A percentile compares a stretch with the other conserved stretches of the same genome.
Conservation (phyloP, 768 basidiomycete genomes). For the Flagelloscypha sp. region DNA sequence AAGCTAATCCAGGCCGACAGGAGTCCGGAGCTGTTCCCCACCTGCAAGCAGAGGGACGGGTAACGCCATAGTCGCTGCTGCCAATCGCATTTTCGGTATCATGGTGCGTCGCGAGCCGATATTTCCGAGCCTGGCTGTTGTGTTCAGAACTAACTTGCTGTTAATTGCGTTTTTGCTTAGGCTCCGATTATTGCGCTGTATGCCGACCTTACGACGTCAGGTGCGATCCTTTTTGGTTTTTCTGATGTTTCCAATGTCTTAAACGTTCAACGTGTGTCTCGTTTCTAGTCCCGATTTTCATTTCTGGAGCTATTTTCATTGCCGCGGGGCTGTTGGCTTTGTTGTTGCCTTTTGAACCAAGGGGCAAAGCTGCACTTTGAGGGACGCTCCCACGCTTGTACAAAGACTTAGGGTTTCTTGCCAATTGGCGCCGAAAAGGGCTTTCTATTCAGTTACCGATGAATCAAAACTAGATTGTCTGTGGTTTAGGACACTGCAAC, state of each 20-base stretch:
- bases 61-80: slow-evolving; percentile 41
- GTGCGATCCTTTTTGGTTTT: too few species aligned
- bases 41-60: slow-evolving; percentile 48
- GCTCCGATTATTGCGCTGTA: slow-evolving; percentile 45
- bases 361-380: slow-evolving; percentile 46
- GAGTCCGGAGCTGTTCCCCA: slow-evolving; percentile 47
- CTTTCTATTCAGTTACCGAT: too few species aligned
- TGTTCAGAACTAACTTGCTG: neutral
- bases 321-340: slow-evolving; percentile 39
- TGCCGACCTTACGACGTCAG: slow-evolving; percentile 34
- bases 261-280: too few species aligned
- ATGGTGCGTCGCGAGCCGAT: slow-evolving; percentile 30
- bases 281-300: slow-evolving; percentile 52
- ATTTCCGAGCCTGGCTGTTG: slow-evolving; percentile 6
- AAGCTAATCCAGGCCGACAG: neutral
- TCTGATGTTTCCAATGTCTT: too few species aligned
- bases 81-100: slow-evolving; percentile 52
- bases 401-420: too few species aligned
- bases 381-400: neutral
- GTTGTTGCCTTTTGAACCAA: slow-evolving; percentile 47
- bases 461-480: too few species aligned
- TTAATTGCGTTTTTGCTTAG: slow-evolving; percentile 15
- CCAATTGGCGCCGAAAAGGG: too few species aligned
- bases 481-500: too few species aligned
- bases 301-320: slow-evolving; percentile 46